Evolutionary conservation across 2,329 filamentous ascomycete species (phyloP).

Genomic region (Nemania sp.): DNA sequence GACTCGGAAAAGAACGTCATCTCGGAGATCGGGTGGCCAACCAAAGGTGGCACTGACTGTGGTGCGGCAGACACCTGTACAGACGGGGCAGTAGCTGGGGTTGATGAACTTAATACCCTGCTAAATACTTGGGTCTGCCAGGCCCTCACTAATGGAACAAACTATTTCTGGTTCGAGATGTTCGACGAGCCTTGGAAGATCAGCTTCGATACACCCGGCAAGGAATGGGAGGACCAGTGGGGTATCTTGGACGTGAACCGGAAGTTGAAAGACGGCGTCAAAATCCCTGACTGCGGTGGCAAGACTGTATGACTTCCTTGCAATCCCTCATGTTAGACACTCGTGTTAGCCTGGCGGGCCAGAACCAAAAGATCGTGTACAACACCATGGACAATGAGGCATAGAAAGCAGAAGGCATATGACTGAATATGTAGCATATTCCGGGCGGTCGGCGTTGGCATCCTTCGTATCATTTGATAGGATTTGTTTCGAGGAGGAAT

Average conservation of each 20-base stretch:
- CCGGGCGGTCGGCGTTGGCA: conserved; percentile 11
- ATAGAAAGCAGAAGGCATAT: conserved; percentile 10
- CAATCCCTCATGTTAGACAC: neutral
- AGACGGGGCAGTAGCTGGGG: conserved; percentile 73
- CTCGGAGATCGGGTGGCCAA: conserved; percentile 90
- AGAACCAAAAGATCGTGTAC: conserved; percentile 2
- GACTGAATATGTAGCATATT: conserved; percentile 3
- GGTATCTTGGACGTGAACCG: conserved; percentile 85
- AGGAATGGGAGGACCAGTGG: conserved; percentile 96
- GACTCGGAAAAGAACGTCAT: conserved; percentile 74
- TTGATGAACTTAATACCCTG: conserved; percentile 82
- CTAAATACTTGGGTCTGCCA: conserved; percentile 85
- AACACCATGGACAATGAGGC: neutral
- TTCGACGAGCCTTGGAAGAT: conserved; percentile 98
- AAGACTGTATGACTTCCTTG: conserved; percentile 57
- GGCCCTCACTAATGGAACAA: conserved; percentile 76
- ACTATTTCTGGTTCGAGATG: conserved; percentile 97
- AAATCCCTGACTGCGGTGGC: conserved; percentile 84
- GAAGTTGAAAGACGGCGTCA: conserved; percentile 80
- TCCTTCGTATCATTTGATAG: neutral
- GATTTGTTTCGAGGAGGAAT: neutral
- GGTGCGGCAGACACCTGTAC: conserved; percentile 62
- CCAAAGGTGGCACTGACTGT: conserved; percentile 77
- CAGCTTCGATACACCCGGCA: conserved; percentile 64
- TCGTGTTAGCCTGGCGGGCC: neutral